Conservation (phyloP, 495 filamentous ascomycete species). For the Venustampulla echinocandica region DNA sequence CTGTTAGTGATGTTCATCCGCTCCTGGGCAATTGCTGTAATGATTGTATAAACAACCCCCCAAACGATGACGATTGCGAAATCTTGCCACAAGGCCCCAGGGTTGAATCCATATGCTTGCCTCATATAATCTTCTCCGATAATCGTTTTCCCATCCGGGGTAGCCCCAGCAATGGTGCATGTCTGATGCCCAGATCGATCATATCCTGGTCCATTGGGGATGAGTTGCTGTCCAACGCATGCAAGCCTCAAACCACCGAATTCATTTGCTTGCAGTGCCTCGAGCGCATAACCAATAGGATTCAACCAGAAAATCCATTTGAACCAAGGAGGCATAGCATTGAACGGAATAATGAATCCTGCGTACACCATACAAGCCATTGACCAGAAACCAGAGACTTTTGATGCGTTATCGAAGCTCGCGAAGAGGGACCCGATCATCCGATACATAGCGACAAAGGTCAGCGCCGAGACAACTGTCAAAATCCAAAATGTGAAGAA, state of each 20-base stretch:
- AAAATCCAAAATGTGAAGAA: conserved; percentile 69
- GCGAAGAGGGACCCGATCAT: conserved; percentile 70
- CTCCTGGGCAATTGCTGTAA: too few relatives aligned
- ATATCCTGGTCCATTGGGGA: conserved; percentile 35
- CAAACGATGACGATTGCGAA: too few relatives aligned
- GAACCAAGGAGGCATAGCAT: too few relatives aligned
- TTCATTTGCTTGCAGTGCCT: conserved; percentile 55
- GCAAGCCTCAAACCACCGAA: conserved; percentile 39
- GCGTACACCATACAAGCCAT: too few relatives aligned
- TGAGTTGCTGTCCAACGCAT: conserved; percentile 48
- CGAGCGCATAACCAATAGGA: conserved; percentile 46
- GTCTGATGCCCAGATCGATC: conserved; percentile 45
- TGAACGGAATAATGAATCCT: too few relatives aligned
- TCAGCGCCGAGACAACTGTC: conserved; percentile 59
- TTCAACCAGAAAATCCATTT: conserved; percentile 50
- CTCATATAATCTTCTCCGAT: too few relatives aligned
- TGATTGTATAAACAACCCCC: too few relatives aligned
- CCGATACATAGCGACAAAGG: conserved; percentile 56
- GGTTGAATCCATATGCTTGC: too few relatives aligned
- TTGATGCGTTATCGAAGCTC: conserved; percentile 60
- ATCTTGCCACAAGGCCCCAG: too few relatives aligned
- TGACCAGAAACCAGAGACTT: conserved; percentile 66
- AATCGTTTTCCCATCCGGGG: too few relatives aligned
- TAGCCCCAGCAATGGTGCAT: conserved; percentile 55
- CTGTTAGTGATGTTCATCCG: too few relatives aligned